Evolutionary conservation across 2,329 filamentous ascomycete species (phyloP).

Genomic region (Colletotrichum melonis): DNA sequence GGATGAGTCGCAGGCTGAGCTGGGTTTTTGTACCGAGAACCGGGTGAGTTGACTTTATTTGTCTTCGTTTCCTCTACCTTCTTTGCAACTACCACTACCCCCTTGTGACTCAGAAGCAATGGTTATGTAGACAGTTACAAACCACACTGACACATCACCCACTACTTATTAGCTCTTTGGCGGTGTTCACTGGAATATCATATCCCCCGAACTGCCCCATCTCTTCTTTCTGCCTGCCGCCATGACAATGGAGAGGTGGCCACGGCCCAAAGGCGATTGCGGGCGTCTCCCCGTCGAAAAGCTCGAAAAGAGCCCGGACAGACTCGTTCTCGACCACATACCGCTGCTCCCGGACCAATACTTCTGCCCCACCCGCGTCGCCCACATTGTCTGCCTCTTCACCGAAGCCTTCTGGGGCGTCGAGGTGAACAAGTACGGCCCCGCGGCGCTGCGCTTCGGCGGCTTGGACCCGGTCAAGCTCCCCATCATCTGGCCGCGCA

Average conservation of each 20-base stretch:
- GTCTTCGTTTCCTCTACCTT: neutral
- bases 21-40: neutral
- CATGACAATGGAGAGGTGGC: slow-evolving; percentile 6
- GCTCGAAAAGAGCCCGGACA: neutral
- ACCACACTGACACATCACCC: neutral
- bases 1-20: neutral
- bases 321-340: neutral
- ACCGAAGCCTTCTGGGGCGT: slow-evolving; percentile 42
- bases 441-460: slow-evolving; percentile 34
- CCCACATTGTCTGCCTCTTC: slow-evolving; percentile 36
- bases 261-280: neutral
- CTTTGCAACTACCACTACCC: neutral
- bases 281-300: neutral
- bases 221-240: slow-evolving; percentile 8
- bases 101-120: neutral
- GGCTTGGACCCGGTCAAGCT: neutral
- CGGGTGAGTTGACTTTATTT: neutral
- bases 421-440: slow-evolving; percentile 40
- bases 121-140: neutral
- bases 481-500: neutral
- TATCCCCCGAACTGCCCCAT: neutral
- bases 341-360: neutral
- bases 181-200: neutral
- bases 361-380: neutral
- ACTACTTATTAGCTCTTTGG: slow-evolving; percentile 19